Conservation (phyloP, 2,329 filamentous ascomycete species). For the Ciborinia camelliae region DNA sequence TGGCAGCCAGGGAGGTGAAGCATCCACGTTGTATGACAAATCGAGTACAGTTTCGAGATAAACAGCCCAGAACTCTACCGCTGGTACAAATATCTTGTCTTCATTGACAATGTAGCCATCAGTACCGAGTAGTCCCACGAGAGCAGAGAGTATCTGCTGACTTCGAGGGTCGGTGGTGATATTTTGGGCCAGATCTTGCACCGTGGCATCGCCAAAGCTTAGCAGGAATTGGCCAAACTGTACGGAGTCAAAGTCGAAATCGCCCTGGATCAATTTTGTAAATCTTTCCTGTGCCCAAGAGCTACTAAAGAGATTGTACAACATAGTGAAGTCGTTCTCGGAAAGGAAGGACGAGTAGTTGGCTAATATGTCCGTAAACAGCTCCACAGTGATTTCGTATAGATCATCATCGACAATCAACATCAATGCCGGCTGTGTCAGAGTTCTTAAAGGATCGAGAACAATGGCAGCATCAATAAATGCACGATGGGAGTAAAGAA, state of each 20-base stretch:
- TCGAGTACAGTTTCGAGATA: constrained; percentile 69
- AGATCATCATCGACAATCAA: constrained; percentile 57
- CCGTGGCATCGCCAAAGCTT: constrained; percentile 64
- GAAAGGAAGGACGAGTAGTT: constrained; percentile 63
- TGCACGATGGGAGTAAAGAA: constrained; percentile 66
- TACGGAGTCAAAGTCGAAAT: constrained; percentile 61
- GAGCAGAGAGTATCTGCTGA: constrained; percentile 52
- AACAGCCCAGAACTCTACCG: constrained; percentile 77
- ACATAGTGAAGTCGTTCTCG: constrained; percentile 52
- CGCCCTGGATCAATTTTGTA: constrained; percentile 52
- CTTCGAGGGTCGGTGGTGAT: constrained; percentile 47
- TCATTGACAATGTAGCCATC: constrained; percentile 67
- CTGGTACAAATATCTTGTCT: constrained; percentile 68
- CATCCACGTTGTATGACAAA: constrained; percentile 50
- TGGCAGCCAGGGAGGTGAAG: constrained; percentile 53
- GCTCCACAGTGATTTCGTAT: constrained; percentile 59
- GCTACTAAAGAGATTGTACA: constrained; percentile 59
- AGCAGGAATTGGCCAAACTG: constrained; percentile 65
- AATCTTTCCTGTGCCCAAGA: constrained; percentile 58
- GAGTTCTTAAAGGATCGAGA: constrained; percentile 54
- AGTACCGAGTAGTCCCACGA: constrained; percentile 64
- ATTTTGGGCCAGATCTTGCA: constrained; percentile 55
- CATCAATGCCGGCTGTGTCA: constrained; percentile 58
- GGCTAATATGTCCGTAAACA: constrained; percentile 62
- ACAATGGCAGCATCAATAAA: constrained; percentile 56